These are phyloP conservation scores for Trichoderma polysporum DNA, from an alignment of 2,329 filamentous ascomycete genomes.

Conservation along the genomic window DNA sequence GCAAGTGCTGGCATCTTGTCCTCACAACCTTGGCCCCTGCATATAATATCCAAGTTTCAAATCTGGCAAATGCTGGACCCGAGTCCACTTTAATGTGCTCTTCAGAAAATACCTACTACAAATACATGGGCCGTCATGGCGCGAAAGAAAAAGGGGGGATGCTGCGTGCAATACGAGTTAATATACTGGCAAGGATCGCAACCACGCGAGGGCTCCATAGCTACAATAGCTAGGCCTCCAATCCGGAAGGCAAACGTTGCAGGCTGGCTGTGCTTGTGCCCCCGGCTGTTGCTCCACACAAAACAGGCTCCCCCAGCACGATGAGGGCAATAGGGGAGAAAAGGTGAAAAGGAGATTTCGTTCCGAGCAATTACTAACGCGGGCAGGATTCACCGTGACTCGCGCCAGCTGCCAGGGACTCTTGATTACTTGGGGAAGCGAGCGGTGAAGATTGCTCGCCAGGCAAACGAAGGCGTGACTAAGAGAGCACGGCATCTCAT, in stretches of 20 bases:
- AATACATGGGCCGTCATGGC: background rate
- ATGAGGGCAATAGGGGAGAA: background rate
- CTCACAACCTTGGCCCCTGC: background rate
- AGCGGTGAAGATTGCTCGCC: background rate
- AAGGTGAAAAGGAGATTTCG: background rate
- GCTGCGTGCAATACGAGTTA: slow-evolving; percentile 8
- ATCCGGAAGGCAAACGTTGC: background rate
- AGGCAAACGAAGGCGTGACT: background rate
- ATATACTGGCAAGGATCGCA: background rate
- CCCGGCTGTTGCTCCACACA: background rate
- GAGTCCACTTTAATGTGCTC: slow-evolving; percentile 5
- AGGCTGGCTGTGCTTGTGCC: background rate
- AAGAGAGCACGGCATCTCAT: background rate
- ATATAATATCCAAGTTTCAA: background rate
- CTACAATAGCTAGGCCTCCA: background rate
- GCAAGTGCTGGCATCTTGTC: background rate
- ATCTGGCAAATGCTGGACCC: background rate
- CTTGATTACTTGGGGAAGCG: background rate
- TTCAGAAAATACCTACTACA: background rate
- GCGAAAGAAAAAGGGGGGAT: background rate
- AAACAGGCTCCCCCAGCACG: background rate
- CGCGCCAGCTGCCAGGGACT: background rate
- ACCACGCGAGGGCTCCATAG: background rate
- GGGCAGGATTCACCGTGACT: background rate
- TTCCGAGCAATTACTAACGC: background rate